Base-by-base conservation (phyloP, 2,329 filamentous ascomycete genomes). In the Geosmithia morbida region DNA sequence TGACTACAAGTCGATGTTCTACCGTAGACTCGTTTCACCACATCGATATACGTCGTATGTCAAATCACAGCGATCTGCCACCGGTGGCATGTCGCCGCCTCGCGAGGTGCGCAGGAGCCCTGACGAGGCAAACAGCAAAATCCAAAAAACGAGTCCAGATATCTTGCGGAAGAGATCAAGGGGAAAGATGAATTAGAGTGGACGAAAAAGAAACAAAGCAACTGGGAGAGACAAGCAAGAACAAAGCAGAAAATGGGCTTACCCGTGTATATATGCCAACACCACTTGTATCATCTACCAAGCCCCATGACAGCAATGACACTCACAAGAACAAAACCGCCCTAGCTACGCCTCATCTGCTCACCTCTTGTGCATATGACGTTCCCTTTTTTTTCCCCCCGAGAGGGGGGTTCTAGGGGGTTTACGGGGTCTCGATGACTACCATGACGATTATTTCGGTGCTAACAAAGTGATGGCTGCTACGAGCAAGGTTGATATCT, bases 111-210 rank as follows among this genome's bases (percentile, higher is more conserved):
- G 68, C 54, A 66, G 68, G 52, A 70, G 67, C 60, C 70, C 68
- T 30, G 70, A 71, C 44, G 65, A 70, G 56, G 57, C 62, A 48
- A 51, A 65, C 40, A 68, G 69, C 48, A 70, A 68, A 51, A 65
- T 76, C 53, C 69, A 70, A 51, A 76, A 76, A 55, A 56, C 66
- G 47, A 57, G 59, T 49, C 57, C 65, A 48, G 69, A 72, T 51
- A 52, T 59, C 22, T 52, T 55, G 46, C 63, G 68, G 55, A 64
- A 61, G 50, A 66, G 67, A 56, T 60, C 63, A 1, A 67, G 61
- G 52, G 60, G 60, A 50, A 65, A 65, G 52, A 68, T 48, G 63
- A 54, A 8, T 8, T 26, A 5, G 4, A 26, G 22, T 26, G 4
- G 22, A 4, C 22, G 8, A 26, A 8, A 26, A 26, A 26, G 22